A percentile compares a stretch with the other conserved stretches of the same genome.
These are phyloP conservation scores for Cryptosporidium ubiquitum DNA, from an alignment of 169 alveolate genomes.

Conservation along the genomic window DNA sequence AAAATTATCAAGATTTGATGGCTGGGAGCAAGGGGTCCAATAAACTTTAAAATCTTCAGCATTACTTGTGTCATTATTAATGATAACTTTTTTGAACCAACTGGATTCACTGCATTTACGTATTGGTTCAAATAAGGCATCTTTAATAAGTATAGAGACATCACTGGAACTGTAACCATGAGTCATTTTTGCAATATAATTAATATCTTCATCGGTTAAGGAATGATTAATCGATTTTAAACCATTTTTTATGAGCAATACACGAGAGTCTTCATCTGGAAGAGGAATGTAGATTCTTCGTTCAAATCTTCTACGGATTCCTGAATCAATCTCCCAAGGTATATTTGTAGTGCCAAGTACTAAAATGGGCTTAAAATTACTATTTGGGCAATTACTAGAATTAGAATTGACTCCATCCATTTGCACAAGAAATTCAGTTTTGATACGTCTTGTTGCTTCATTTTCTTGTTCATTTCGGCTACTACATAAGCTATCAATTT, in stretches of 20 bases:
- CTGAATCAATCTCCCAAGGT: slow-evolving; percentile 99
- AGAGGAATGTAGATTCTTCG: slow-evolving; percentile 97
- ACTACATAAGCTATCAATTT: slow-evolving; percentile 97
- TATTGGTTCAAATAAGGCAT: slow-evolving; percentile 92
- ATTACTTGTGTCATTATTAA: not conserved
- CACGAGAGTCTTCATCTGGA: slow-evolving; percentile 95
- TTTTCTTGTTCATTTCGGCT: slow-evolving; percentile 94
- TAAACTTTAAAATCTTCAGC: not conserved
- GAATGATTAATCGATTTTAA: slow-evolving; percentile 80
- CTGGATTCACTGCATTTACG: slow-evolving; percentile 89
- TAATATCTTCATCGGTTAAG: slow-evolving; percentile 85
- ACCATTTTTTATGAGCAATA: slow-evolving; percentile 83
- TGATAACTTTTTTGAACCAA: slow-evolving; percentile 83
- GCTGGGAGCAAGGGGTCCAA: slow-evolving; percentile 70
- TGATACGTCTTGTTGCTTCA: slow-evolving; percentile 97
- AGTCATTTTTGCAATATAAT: slow-evolving; percentile 80
- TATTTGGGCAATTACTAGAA: slow-evolving; percentile 85
- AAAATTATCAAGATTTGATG: not conserved
- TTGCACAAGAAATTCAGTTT: slow-evolving; percentile 98
- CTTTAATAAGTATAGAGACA: slow-evolving; percentile 88
- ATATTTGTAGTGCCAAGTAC: slow-evolving; percentile 93
- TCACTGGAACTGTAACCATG: slow-evolving; percentile 93
- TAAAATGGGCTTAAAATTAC: slow-evolving; percentile 87
- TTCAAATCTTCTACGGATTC: slow-evolving; percentile 97
- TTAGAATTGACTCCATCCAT: slow-evolving; percentile 93